These are phyloP conservation scores for Amphicarpaea edgeworthii DNA, from an alignment of 306 rosid genomes.

Conservation along the genomic window DNA sequence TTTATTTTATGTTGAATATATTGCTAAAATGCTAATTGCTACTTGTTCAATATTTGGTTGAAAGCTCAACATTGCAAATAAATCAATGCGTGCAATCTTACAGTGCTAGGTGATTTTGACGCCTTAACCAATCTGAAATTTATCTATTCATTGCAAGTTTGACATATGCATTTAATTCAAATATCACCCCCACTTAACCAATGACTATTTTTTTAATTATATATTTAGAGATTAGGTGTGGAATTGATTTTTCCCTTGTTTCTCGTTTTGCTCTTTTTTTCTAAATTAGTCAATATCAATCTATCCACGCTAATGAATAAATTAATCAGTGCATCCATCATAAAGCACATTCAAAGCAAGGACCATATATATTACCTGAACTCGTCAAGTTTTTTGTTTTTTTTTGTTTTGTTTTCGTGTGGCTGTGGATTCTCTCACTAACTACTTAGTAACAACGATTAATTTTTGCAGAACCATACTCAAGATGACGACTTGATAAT, in stretches of 20 bases:
- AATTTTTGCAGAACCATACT: conserved; percentile 11
- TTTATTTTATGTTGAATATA: background rate
- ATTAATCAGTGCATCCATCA: background rate
- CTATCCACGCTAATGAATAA: background rate
- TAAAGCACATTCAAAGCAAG: conserved; percentile 5
- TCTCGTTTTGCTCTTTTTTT: background rate
- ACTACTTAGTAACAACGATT: conserved; percentile 6
- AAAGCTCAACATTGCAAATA: too few relatives aligned
- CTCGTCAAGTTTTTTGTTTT: background rate
- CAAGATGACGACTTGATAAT: conserved; percentile 19
- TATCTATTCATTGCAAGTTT: conserved; percentile 13
- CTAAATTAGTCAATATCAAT: background rate
- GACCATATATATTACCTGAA: conserved; percentile 1
- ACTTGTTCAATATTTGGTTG: too few relatives aligned
- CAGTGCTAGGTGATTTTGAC: conserved; percentile 45
- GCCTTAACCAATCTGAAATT: conserved; percentile 25
- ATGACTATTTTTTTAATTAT: conserved; percentile 1
- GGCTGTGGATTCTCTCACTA: background rate
- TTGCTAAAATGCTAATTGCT: background rate
- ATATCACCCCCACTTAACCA: conserved; percentile 8
- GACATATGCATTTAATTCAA: conserved; percentile 36
- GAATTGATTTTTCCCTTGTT: background rate
- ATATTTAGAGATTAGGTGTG: conserved; percentile 31
- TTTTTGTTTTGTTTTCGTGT: background rate
- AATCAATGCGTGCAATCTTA: background rate